Conservation (phyloP, 2,329 filamentous ascomycete species). For the Rutstroemia sp. region DNA sequence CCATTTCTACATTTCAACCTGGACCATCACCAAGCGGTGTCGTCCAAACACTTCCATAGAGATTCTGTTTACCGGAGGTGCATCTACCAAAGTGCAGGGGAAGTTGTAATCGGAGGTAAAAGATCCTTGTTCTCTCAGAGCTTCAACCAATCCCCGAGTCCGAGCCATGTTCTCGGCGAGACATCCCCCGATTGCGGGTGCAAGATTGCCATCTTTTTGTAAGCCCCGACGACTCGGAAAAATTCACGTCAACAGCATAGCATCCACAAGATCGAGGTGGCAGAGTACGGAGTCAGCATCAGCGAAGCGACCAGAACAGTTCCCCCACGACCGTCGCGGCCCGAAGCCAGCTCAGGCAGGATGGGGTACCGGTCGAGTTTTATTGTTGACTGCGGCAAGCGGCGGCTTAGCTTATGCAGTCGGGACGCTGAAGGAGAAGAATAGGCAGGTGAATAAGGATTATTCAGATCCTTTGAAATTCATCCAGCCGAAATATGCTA, state of each 20-base stretch:
- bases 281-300: background rate
- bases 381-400: constrained; percentile 19
- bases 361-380: constrained; percentile 22
- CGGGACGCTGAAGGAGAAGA: constrained; percentile 12
- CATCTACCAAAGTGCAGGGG: background rate
- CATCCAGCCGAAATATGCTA: constrained; percentile 36
- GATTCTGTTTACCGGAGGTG: background rate
- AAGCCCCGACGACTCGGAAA: background rate
- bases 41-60: background rate
- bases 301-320: background rate
- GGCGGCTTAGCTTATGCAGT: constrained; percentile 15
- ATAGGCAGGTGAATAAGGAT: constrained; percentile 12
- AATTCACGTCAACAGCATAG: background rate
- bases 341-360: background rate
- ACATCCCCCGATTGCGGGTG: background rate
- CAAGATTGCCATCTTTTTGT: background rate
- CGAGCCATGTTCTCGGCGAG: background rate
- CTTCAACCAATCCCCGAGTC: background rate
- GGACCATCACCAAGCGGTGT: background rate
- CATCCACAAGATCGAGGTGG: background rate
- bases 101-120: background rate
- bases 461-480: constrained; percentile 27
- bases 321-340: background rate
- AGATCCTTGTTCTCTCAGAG: background rate
- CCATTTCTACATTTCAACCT: too few species aligned